Percentiles rank a stretch among this genome's conserved stretches.
Evolutionary conservation across 306 rosid genomes (phyloP).

Genomic region (Argentina anserina): DNA sequence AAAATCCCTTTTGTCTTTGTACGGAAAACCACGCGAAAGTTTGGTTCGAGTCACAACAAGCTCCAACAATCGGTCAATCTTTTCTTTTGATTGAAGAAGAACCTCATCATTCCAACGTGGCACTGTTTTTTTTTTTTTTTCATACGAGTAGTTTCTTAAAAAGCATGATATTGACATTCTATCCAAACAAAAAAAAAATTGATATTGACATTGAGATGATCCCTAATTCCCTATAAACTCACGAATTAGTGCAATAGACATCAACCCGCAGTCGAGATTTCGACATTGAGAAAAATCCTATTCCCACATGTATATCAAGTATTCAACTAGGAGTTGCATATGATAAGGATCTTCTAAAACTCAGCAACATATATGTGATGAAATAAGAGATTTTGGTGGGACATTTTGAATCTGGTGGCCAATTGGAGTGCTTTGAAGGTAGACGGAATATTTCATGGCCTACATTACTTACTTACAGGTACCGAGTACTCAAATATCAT

Average conservation of each 20-base stretch:
- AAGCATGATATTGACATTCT: too few species aligned
- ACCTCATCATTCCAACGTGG: neutral
- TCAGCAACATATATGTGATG: neutral
- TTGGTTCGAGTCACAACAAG: neutral
- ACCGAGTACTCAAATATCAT: too few species aligned
- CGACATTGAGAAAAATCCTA: too few species aligned
- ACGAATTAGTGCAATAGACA: neutral
- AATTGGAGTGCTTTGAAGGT: neutral
- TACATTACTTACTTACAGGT: neutral
- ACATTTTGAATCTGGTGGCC: neutral
- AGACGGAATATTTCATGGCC: neutral
- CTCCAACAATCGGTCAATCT: neutral
- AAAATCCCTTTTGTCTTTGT: neutral
- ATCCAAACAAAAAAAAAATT: too few species aligned
- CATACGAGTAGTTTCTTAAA: too few species aligned
- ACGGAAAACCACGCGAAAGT: neutral
- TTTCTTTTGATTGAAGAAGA: neutral
- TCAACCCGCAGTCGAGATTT: too few species aligned
- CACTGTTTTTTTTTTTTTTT: neutral
- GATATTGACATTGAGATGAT: neutral
- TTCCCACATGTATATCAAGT: too few species aligned
- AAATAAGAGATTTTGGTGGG: neutral
- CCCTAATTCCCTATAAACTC: neutral
- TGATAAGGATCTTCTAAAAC: neutral
- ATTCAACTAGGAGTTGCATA: neutral